These are phyloP conservation scores for Candida anglica DNA, from an alignment of 805 yeast genomes.

Conservation along the genomic window DNA sequence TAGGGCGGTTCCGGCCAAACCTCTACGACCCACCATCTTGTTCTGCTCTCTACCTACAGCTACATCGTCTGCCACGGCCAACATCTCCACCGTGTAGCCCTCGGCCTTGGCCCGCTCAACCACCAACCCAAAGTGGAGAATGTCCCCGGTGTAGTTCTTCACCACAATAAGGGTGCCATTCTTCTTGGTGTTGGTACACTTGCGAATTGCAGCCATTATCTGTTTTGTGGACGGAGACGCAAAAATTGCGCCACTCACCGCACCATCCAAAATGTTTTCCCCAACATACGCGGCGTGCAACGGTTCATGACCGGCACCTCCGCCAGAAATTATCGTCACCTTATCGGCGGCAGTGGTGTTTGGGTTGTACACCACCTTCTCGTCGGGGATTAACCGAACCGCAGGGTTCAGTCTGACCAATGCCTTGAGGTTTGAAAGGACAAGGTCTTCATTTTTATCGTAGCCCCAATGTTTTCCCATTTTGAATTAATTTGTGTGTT, in stretches of 20 bases:
- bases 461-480: conserved; percentile 50
- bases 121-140: conserved; percentile 87
- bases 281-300: conserved; percentile 92
- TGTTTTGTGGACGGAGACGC: conserved; percentile 95
- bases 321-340: conserved; percentile 82
- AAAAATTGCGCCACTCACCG: conserved; percentile 87
- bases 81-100: conserved; percentile 69
- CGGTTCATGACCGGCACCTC: conserved; percentile 97
- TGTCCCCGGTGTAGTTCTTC: conserved; percentile 93
- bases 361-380: conserved; percentile 50
- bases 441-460: conserved; percentile 39
- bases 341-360: conserved; percentile 20
- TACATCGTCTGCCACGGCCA: conserved; percentile 86
- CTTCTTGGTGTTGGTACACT: conserved; percentile 36
- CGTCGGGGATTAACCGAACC: conserved; percentile 49
- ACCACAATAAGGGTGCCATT: conserved; percentile 75
- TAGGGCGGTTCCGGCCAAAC: conserved; percentile 84
- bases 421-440: conserved; percentile 47
- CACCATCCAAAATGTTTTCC: conserved; percentile 74
- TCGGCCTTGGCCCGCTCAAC: conserved; percentile 81
- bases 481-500: too few relatives aligned
- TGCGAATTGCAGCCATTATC: conserved; percentile 62
- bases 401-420: conserved; percentile 53
- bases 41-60: conserved; percentile 90
- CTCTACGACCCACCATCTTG: conserved; percentile 91